Evolutionary conservation across 2,329 filamentous ascomycete species (phyloP).

Genomic region (Metarhizium brunneum): DNA sequence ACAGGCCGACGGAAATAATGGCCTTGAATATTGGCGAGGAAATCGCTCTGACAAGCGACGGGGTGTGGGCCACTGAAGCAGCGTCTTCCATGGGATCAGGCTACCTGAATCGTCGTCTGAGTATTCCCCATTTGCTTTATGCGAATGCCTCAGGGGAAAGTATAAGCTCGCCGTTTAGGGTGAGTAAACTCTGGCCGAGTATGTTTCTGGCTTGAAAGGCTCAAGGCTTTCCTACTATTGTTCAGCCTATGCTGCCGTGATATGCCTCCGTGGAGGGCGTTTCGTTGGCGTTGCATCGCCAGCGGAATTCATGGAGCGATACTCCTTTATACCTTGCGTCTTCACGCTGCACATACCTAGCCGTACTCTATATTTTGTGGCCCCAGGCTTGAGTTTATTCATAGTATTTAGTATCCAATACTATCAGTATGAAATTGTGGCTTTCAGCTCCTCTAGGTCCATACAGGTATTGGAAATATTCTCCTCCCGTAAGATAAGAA

Average conservation of each 20-base stretch:
- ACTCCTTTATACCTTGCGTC: neutral
- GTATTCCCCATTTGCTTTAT: slow-evolving; percentile 2
- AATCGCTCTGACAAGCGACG: slow-evolving; percentile 30
- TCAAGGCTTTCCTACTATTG: neutral
- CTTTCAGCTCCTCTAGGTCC: too few relatives aligned
- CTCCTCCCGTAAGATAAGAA: too few relatives aligned
- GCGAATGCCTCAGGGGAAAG: neutral
- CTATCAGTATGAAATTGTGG: neutral
- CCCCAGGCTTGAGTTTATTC: neutral
- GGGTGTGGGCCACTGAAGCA: slow-evolving; percentile 18
- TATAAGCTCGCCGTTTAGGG: neutral
- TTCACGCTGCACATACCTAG: neutral
- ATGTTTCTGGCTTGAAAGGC: neutral
- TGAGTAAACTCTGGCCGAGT: neutral
- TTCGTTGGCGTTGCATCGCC: neutral
- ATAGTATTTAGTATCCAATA: neutral
- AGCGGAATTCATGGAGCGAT: neutral
- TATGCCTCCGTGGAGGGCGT: neutral
- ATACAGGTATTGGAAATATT: too few relatives aligned
- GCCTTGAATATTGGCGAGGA: slow-evolving; percentile 33
- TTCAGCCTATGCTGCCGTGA: neutral
- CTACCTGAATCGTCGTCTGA: neutral
- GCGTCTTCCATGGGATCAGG: neutral
- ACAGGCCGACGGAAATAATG: slow-evolving; percentile 28
- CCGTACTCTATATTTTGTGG: neutral